A percentile compares a stretch with the other conserved stretches of the same genome.
phyloP scores from a whole-genome alignment of 352 stramenopile species.

The Phytopythium chamaehyphon region DNA sequence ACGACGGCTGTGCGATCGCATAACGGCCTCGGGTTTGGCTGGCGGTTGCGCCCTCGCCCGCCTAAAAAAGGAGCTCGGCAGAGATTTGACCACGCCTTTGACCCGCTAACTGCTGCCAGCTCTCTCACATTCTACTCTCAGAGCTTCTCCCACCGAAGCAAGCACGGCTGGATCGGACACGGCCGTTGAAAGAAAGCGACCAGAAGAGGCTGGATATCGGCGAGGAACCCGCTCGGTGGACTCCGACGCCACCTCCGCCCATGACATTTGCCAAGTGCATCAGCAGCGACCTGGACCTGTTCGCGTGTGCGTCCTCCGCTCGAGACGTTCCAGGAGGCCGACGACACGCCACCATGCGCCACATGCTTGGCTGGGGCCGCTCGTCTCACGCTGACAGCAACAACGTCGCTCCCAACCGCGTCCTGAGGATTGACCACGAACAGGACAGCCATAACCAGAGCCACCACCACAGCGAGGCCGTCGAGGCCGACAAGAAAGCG shows the following conservation, averaged over 20 bases:
- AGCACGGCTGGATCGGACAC: too few species aligned
- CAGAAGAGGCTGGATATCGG: too few species aligned
- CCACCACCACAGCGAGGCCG: constrained; percentile 10
- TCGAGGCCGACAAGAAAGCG: constrained; percentile 4
- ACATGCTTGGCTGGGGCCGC: constrained; percentile 35
- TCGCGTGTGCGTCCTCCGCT: constrained; percentile 31
- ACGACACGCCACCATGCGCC: constrained; percentile 34
- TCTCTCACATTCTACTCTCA: too few species aligned
- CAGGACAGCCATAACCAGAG: constrained; percentile 16
- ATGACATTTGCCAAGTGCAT: constrained; percentile 59
- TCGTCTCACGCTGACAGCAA: background rate
- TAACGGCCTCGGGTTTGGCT: too few species aligned
- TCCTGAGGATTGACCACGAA: constrained; percentile 5
- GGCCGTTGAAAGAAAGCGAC: too few species aligned
- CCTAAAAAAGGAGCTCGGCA: too few species aligned
- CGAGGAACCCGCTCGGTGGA: background rate
- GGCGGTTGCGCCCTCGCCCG: too few species aligned
- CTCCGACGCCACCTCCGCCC: background rate
- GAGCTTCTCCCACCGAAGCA: too few species aligned
- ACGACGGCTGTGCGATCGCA: too few species aligned
- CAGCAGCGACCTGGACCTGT: constrained; percentile 42
- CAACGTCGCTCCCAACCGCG: background rate
- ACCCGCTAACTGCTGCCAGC: too few species aligned
- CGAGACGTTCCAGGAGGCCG: constrained; percentile 21
- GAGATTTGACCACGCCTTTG: too few species aligned